Conservation (phyloP, 2,329 filamentous ascomycete genomes). For the Corinectria fuckeliana region DNA sequence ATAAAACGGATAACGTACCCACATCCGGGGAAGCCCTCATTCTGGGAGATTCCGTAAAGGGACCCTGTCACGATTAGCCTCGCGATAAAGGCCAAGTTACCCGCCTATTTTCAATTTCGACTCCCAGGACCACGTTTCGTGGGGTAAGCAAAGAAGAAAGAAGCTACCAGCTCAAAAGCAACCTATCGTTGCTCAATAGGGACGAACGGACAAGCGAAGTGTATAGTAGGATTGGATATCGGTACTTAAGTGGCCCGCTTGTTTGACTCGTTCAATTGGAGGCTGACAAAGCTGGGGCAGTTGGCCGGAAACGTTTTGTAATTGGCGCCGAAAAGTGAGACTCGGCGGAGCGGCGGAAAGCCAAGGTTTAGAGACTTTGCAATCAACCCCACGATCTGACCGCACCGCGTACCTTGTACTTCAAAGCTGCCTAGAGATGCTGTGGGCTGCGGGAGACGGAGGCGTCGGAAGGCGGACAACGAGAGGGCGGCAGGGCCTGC, state of each 20-base stretch:
- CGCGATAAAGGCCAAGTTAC: neutral
- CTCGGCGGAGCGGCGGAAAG: neutral
- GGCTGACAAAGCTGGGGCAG: neutral
- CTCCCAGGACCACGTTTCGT: neutral
- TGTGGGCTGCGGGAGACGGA: neutral
- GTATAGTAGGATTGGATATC: neutral
- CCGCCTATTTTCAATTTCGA: neutral
- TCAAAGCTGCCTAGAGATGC: no score
- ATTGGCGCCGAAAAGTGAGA: neutral
- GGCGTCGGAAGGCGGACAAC: neutral
- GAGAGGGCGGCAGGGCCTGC: neutral
- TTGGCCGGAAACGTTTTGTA: neutral
- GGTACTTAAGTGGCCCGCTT: neutral
- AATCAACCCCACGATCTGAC: neutral
- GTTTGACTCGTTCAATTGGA: neutral
- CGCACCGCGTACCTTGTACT: no score
- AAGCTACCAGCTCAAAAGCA: neutral
- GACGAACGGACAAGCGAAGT: neutral
- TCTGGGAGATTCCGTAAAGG: neutral
- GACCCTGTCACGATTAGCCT: neutral
- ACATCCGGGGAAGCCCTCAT: neutral
- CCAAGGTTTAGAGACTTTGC: neutral
- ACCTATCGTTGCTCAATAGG: neutral
- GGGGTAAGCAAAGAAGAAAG: neutral
- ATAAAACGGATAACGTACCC: neutral